These are phyloP conservation scores for Jaltomata sinuosa DNA, from an alignment of 257 asterid species.

Conservation along the genomic window DNA sequence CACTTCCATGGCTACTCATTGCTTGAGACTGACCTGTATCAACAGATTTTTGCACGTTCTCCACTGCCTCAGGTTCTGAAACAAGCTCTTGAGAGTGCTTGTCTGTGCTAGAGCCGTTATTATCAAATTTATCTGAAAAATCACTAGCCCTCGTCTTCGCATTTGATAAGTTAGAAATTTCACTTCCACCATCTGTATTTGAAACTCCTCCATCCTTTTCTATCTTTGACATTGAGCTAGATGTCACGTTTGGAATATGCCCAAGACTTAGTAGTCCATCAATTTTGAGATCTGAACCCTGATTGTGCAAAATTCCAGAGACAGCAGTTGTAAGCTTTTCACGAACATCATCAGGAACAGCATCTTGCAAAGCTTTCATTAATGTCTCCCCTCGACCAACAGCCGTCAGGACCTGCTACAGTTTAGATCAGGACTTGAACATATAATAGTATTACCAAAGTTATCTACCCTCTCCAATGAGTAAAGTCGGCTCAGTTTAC, in stretches of 20 bases:
- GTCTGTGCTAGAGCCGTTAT: slow-evolving; percentile 25
- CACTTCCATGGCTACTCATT: slow-evolving; percentile 11
- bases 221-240: slow-evolving; percentile 30
- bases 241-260: slow-evolving; percentile 29
- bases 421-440: neutral
- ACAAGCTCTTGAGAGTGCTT: slow-evolving; percentile 29
- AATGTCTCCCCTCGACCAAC: slow-evolving; percentile 82
- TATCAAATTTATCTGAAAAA: slow-evolving; percentile 24
- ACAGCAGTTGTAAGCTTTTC: slow-evolving; percentile 72
- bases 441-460: neutral
- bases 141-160: slow-evolving; percentile 23
- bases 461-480: neutral
- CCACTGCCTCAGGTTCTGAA: slow-evolving; percentile 37
- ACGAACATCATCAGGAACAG: slow-evolving; percentile 94
- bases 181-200: slow-evolving; percentile 17
- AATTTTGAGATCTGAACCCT: slow-evolving; percentile 44
- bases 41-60: slow-evolving; percentile 18
- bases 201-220: slow-evolving; percentile 15
- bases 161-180: slow-evolving; percentile 27
- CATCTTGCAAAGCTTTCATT: slow-evolving; percentile 86
- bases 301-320: slow-evolving; percentile 55
- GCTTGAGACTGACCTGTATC: slow-evolving; percentile 21
- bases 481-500: neutral
- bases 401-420: slow-evolving; percentile 69
- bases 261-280: slow-evolving; percentile 34